phyloP scores from a whole-genome alignment of 2,329 filamentous ascomycete species.

The Rutstroemia sydowiana region DNA sequence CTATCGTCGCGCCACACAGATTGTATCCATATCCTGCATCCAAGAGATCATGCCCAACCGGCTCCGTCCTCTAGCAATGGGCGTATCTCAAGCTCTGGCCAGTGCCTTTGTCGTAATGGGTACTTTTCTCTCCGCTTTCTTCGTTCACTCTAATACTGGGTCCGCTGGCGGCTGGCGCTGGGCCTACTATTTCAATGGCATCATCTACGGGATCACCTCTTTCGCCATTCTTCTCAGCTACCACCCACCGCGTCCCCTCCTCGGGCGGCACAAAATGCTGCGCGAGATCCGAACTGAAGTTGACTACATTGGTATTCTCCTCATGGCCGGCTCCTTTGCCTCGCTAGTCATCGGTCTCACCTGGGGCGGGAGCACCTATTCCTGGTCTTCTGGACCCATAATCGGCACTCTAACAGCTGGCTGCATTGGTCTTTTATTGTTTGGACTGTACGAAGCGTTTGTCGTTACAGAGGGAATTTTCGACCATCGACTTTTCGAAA shows the following conservation, averaged over 20 bases:
- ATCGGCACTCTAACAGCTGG: slow-evolving; percentile 46
- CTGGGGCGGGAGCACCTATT: slow-evolving; percentile 50
- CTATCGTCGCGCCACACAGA: too few species aligned
- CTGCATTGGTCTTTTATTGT: slow-evolving; percentile 13
- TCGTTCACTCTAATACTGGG: slow-evolving; percentile 14
- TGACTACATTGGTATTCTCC: slow-evolving; percentile 16
- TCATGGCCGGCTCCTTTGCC: slow-evolving; percentile 13
- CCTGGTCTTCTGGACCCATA: slow-evolving; percentile 47
- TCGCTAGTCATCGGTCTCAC: slow-evolving; percentile 34
- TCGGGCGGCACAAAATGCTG: slow-evolving; percentile 13
- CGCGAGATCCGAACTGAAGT: slow-evolving; percentile 9
- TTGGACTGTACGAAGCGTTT: slow-evolving; percentile 18
- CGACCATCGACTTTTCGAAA: slow-evolving; percentile 18
- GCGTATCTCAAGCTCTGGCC: slow-evolving; percentile 14
- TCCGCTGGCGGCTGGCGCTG: slow-evolving; percentile 16
- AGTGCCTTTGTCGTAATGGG: slow-evolving; percentile 17
- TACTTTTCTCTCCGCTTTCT: slow-evolving; percentile 13
- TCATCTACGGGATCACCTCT: slow-evolving; percentile 14
- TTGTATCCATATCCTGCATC: slow-evolving; percentile 15
- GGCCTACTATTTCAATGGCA: slow-evolving; percentile 18
- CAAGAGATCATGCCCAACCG: slow-evolving; percentile 20
- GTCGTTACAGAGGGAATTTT: slow-evolving; percentile 18
- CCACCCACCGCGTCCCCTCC: slow-evolving; percentile 14
- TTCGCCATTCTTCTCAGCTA: slow-evolving; percentile 13
- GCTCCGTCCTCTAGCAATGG: slow-evolving; percentile 16